Base-by-base conservation (phyloP, 768 basidiomycete species). In the Termitomyces sp. region DNA sequence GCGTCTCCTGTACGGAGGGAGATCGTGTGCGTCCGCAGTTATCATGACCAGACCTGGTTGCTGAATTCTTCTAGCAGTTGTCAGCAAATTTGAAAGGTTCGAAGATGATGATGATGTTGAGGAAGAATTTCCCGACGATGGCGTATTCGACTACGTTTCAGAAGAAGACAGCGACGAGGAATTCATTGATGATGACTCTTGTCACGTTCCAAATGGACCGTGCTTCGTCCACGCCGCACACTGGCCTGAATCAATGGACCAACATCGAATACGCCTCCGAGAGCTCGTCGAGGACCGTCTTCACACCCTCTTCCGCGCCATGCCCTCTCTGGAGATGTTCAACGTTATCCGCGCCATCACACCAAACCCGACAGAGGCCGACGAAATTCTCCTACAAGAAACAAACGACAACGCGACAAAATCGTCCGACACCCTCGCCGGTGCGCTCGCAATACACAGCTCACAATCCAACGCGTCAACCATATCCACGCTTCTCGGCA, bases 1-100 rank as follows among this genome's bases (percentile, higher is more conserved):
- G 48, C 74, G 72, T 30, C 65, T 89, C 49, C 59, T 88, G 6
- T 74, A 75, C 28, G 85, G 85, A n/a, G 86, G 86, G 2, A 69
- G 62, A 74, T 24, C 79, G 75, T 76, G 80, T 84, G 60, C 61
- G 79, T 46, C 6, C 33, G 26, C 26, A 26, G 26, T 26, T 26
- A 26, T 52, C 61, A 45, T 44, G 5, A 43, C 5, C 10, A 8
- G 1, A 32, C 30, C 16, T n/a, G 4, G 32, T 24, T 47, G 26
- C 24, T 53, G 41, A 52, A 41, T 28, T 40, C 45, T 22, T 45
- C 38, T 0, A 14, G 32, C 1, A 62, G 67, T 20, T 11, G 24
- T 30, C 49, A 51, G 22, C 8, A 35, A 35, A 18, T 13, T 0
- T n/a, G 33, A 30, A 6, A 50, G 49, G 8, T 18, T 40, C 2